Evolutionary conservation across 2,329 filamentous ascomycete genomes (phyloP), one percentile per base, ranked within the genome.

Genomic region (Onygenales sp.): DNA sequence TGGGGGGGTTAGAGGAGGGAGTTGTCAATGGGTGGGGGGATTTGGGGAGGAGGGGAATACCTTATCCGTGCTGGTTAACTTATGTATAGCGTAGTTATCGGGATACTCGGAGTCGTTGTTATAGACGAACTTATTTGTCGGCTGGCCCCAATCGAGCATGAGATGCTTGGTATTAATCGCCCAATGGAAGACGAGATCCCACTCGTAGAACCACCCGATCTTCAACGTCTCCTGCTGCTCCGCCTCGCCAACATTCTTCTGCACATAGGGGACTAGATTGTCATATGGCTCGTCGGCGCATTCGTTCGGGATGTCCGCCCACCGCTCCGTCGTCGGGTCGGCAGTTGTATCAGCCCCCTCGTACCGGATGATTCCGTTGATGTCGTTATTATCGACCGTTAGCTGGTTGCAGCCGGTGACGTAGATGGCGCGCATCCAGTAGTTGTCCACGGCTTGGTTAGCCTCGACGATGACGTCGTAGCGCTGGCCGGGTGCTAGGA

Each of bases 321-420:
- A 64, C 10, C 55, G 35, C 0, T 39, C 57, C 10, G 63, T 65
- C 1, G 54, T 58, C 5, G 64, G 61, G 7, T 53, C 53, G 2
- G 43, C 47, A n/a, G 9, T 39, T 21, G 55, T 56, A 2, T 46
- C 47, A 31, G 56, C 51, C 5, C 54, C 55, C 38, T 51, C 41
- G 47, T 75, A 76, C 55, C 71, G 71, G 4, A 82, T 59, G 43
- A 82, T 77, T 2, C 76, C 79, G 45, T 64, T 72, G 58, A 79
- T 77, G 57, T 76, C 72, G 45, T 71, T 64, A 27, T 42, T 49
- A 2, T 44, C 14, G 27, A 44, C 14, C 43, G 3, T 11, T 4
- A 44, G 43, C 14, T 14, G 9, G 0, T 67, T 71, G 59, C 77
- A 80, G 2, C 64, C 64, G 0, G 57, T 46, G 56, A 76, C 70